Base-by-base conservation (phyloP, 768 basidiomycete species). In the Lyophyllum decastes region DNA sequence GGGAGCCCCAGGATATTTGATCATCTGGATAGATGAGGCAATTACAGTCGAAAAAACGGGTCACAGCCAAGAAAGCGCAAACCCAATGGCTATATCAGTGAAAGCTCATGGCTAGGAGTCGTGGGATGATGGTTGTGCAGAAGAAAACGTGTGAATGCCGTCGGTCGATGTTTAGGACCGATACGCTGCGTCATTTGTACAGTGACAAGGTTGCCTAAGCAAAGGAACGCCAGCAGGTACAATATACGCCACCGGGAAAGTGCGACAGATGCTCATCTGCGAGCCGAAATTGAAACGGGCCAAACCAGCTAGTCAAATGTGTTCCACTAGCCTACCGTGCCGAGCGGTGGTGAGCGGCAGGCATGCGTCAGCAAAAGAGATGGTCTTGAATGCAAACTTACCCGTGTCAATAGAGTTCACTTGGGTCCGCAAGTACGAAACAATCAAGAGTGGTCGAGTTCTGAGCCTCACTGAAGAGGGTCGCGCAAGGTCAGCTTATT, bases 151-250 rank as follows among this genome's bases (percentile, higher is more conserved):
- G 58, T 49, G 54, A 57, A 38, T 49, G 24, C 19, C 12, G 27
- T 59, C 60, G 60, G 63, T 57, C 10, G 17, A 57, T 59, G 3
- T 57, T 61, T 52, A 40, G 49, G 49, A 57, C 61, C 64, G 61
- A 64, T 47, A 40, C 14, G 25, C 49, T 19, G 52, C 43, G 48
- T 59, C 52, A 55, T 17, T 30, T 10, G 49, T 26, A 27, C 19
- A 3, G 11, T 38, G 35, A 24, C 30, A 51, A 17, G 40, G 40
- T 19, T 41, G 26, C 14, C 16, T 10, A 30, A 10, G 30, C 10
- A 10, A 12, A 49, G 54, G 38, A 12, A 19, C 6, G 52, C 25
- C 25, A 22, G 21, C 40, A 45, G 19, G n/a, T 53, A 17, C 14
- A 24, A 27, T 35, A 8, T 24, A 50, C 34, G 49, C 34, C 49